These are phyloP conservation scores for Ulvella scutata DNA, from an alignment of 139 green algal species.

Conservation along the genomic window DNA sequence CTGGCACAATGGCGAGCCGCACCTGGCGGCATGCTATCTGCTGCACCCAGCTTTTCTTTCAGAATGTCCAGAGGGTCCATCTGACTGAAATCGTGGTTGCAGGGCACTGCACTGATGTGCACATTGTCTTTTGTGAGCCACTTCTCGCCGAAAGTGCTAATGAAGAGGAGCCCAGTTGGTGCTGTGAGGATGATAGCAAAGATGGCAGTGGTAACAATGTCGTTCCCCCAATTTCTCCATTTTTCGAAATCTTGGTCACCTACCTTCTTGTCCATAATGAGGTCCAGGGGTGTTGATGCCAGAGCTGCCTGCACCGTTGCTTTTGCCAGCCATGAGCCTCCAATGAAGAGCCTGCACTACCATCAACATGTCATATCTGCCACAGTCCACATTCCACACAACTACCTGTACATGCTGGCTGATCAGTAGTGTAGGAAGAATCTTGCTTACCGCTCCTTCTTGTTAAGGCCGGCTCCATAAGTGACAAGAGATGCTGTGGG, in stretches of 20 bases:
- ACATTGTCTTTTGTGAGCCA: not conserved
- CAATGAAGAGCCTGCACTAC: conserved; percentile 37
- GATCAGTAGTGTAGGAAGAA: not conserved
- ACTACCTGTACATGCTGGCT: not conserved
- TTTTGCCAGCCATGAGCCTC: conserved; percentile 68
- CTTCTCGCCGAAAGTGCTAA: conserved; percentile 8
- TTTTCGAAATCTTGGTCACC: conserved; percentile 5
- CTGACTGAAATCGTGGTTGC: no score
- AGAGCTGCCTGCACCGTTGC: conserved; percentile 66
- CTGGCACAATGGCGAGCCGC: no score
- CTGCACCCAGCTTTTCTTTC: no score
- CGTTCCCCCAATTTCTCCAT: conserved; percentile 22
- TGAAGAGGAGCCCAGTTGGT: conserved; percentile 32
- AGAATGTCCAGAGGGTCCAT: no score
- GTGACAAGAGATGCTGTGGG: conserved; percentile 31
- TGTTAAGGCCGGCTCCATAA: conserved; percentile 24
- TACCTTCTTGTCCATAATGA: conserved; percentile 21
- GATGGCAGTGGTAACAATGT: conserved; percentile 39
- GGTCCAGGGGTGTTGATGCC: conserved; percentile 17
- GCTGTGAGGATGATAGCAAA: conserved; percentile 61
- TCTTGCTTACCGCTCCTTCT: conserved; percentile 33
- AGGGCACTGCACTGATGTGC: no score
- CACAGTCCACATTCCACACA: not conserved
- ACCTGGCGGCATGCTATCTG: no score
- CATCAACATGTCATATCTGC: not conserved